A percentile compares a stretch with the other conserved stretches of the same genome.
phyloP scores from a whole-genome alignment of 1,284 basidiomycete genomes.

The Marasmius sp. region DNA sequence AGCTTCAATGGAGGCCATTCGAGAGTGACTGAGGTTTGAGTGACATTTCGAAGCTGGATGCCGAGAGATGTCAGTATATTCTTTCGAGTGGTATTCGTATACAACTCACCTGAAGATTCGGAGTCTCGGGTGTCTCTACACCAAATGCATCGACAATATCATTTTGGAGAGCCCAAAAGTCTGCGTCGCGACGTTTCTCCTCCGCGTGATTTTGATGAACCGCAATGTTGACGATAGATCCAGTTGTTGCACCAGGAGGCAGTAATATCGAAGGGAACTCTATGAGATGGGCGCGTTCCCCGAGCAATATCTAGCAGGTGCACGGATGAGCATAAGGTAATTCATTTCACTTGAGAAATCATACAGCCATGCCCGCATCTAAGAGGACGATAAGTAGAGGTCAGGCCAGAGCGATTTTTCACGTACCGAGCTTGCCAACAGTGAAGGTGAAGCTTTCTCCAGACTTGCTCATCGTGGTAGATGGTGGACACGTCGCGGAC shows the following conservation, averaged over 20 bases:
- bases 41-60: conserved; percentile 80
- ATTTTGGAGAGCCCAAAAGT: conserved; percentile 83
- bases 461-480: conserved; percentile 16
- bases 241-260: conserved; percentile 85
- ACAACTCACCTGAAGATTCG: conserved; percentile 62
- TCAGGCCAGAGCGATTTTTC: neutral
- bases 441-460: conserved; percentile 67
- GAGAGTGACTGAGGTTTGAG: conserved; percentile 91
- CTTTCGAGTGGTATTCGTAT: neutral
- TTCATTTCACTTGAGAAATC: conserved; percentile 18
- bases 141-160: conserved; percentile 81
- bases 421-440: conserved; percentile 68
- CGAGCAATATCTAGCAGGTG: conserved; percentile 75
- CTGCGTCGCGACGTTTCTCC: conserved; percentile 76
- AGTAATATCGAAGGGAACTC: conserved; percentile 94
- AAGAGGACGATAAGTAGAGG: conserved; percentile 11
- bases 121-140: conserved; percentile 64
- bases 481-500: neutral
- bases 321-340: conserved; percentile 12
- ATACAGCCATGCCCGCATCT: conserved; percentile 85
- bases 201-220: conserved; percentile 83
- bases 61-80: neutral
- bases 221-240: conserved; percentile 96
- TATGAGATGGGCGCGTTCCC: conserved; percentile 90
- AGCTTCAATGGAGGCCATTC: conserved; percentile 90